Evolutionary conservation across 2,329 filamentous ascomycete species (phyloP).

Genomic region (Neopestalotiopsis clavispora): DNA sequence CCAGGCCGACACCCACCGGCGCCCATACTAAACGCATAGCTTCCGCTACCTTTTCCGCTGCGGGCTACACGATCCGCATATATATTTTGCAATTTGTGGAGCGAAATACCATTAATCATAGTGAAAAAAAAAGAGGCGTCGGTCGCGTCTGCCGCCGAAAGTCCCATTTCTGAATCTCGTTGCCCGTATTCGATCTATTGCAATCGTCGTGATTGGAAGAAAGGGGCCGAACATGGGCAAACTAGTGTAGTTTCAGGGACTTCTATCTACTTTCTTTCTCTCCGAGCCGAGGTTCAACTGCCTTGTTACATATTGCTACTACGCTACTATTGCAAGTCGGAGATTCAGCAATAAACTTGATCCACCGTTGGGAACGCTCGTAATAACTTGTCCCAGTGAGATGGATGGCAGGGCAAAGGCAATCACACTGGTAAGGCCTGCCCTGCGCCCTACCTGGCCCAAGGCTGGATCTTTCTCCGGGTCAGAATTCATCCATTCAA

Average conservation of each 20-base stretch:
- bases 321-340: not conserved
- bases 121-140: not conserved
- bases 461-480: not conserved
- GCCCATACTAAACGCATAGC: constrained; percentile 2
- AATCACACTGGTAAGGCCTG: not conserved
- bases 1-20: not conserved
- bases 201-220: not conserved
- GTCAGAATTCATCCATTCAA: not conserved
- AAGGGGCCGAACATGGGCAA: not conserved
- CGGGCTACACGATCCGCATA: constrained; percentile 4
- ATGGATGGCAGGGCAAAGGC: not conserved
- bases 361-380: not conserved
- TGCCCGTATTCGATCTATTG: not conserved
- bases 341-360: not conserved
- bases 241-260: not conserved
- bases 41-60: constrained; percentile 10
- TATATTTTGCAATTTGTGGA: constrained; percentile 5
- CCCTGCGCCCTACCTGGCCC: not conserved
- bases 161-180: not conserved
- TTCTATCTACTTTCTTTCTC: not conserved
- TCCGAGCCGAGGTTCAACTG: not conserved
- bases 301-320: not conserved
- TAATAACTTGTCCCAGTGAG: not conserved
- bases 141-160: not conserved
- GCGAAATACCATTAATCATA: not conserved